These are phyloP conservation scores for Pseudonitzschia pungens DNA, from an alignment of 108 stramenopile species.

Conservation along the genomic window DNA sequence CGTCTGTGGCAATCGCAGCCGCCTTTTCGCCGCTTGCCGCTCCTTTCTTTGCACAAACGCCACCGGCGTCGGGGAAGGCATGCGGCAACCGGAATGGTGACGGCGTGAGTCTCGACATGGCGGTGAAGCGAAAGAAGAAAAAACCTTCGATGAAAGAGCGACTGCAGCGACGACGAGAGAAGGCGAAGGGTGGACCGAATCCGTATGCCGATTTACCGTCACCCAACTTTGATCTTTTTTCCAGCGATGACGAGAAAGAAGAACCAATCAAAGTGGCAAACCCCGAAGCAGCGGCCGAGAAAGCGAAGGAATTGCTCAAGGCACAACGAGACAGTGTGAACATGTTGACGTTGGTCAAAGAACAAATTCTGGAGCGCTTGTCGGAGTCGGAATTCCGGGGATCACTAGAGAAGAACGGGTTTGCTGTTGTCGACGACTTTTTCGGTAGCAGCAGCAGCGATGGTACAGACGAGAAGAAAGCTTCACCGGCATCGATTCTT, in stretches of 20 bases:
- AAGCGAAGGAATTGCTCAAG: constrained; percentile 42
- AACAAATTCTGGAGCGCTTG: constrained; percentile 29
- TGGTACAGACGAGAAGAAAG: background rate
- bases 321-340: constrained; percentile 42
- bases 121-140: constrained; percentile 18
- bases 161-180: constrained; percentile 29
- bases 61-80: background rate
- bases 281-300: constrained; percentile 21
- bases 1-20: background rate
- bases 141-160: constrained; percentile 40
- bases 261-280: constrained; percentile 19
- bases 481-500: constrained; percentile 16
- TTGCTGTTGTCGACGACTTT: constrained; percentile 35
- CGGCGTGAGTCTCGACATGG: background rate
- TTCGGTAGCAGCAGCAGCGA: constrained; percentile 16
- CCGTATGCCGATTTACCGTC: constrained; percentile 29
- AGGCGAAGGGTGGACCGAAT: constrained; percentile 15
- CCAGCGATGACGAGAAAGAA: background rate
- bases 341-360: constrained; percentile 41
- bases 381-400: constrained; percentile 9
- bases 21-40: background rate
- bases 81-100: background rate
- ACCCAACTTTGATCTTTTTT: constrained; percentile 17
- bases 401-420: constrained; percentile 21
- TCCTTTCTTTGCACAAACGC: background rate